Base-by-base conservation (phyloP, 352 stramenopile species). In the Plasmopara viticola region DNA sequence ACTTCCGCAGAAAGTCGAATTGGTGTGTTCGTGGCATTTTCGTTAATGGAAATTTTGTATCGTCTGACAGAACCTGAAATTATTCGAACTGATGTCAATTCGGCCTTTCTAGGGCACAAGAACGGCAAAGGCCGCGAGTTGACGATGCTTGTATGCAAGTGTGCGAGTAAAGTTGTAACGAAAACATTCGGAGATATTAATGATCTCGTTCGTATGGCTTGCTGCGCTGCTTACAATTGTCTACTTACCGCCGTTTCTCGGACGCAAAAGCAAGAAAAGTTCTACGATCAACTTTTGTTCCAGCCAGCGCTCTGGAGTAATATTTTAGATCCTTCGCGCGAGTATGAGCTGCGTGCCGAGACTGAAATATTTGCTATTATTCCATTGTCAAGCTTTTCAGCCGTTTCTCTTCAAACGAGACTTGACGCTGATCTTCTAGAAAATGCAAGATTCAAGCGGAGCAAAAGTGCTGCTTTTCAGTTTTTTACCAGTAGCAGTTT, bases 251-350 rank as follows among this genome's bases (percentile, higher is more conserved):
- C 80, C 3, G 78, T 93, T 18, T 86, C 80, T 1, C 74, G 75
- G 30, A 91, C 83, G 6, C 83, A 93, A 62, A 93, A 89, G 20
- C 78, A 91, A 40, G 80, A 93, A 40, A 93, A 93, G 48, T 86
- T 93, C 50, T 93, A 84, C 44, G 80, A 89, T 48, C 83, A 93
- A 56, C 85, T 93, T 34, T 59, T 93, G 37, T 90, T 93, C 52
- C 80, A 87, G 55, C 64, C 85, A 1, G 62, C 66, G 7, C 58
- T 90, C 7, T 90, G 80, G 78, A 48, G 34, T 9, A 93, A 89
- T 20, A 81, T 93, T 39, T 29, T 91, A 6, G 76, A 89, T 28
- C 31, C 57, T 1, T 60, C 68, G 0, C 53, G 20, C 37, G 53
- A 74, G 42, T 80, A 81, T 39, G 53, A 71, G 4, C 51, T 93